Percentiles rank a stretch among this genome's conserved stretches.
These are phyloP conservation scores for Somion occarium DNA, from an alignment of 1,284 basidiomycete genomes.

Conservation along the genomic window DNA sequence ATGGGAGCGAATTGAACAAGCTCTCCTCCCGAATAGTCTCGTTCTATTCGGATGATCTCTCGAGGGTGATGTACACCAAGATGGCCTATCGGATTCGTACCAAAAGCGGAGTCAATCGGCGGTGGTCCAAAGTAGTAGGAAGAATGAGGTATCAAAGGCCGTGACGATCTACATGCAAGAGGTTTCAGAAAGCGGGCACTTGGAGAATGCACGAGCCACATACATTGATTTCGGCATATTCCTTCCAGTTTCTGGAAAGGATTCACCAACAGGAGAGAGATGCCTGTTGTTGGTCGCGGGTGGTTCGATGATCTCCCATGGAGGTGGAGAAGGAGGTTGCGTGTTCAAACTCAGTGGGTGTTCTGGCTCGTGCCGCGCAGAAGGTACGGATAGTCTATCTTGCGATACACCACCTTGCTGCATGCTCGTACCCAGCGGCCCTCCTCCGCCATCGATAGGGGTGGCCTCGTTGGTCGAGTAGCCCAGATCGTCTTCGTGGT, in stretches of 20 bases:
- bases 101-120: constrained; percentile 66
- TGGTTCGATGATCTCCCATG: constrained; percentile 56
- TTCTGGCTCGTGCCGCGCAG: constrained; percentile 13
- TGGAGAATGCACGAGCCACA: background rate
- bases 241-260: constrained; percentile 1
- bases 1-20: constrained; percentile 75
- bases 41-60: constrained; percentile 77
- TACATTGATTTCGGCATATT: constrained; percentile 2
- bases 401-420: constrained; percentile 10
- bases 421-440: background rate
- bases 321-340: constrained; percentile 45
- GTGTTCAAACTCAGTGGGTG: constrained; percentile 25
- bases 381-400: constrained; percentile 5
- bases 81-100: constrained; percentile 70
- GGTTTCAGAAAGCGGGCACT: constrained; percentile 6
- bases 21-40: constrained; percentile 81
- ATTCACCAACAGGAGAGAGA: background rate
- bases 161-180: constrained; percentile 22
- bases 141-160: constrained; percentile 63
- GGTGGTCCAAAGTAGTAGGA: constrained; percentile 83
- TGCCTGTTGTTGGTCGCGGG: constrained; percentile 31
- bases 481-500: constrained; percentile 13
- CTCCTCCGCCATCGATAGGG: constrained; percentile 8
- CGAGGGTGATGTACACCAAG: constrained; percentile 81
- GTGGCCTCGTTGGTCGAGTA: constrained; percentile 13